Base-by-base conservation (phyloP, 2,329 filamentous ascomycete genomes). In the Eutypa lata region DNA sequence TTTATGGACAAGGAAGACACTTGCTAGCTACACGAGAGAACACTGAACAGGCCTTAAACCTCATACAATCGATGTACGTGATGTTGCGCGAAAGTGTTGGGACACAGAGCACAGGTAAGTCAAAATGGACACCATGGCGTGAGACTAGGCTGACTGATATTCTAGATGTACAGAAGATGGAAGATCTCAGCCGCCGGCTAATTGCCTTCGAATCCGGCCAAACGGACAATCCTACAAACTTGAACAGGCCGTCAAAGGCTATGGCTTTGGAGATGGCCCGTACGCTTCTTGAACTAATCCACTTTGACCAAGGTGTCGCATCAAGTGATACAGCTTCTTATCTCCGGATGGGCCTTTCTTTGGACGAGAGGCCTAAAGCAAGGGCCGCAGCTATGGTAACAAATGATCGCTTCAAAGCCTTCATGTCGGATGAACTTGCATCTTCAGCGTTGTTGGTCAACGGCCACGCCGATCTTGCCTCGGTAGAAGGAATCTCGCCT, bases 391-490 rank as follows among this genome's bases (percentile, higher is more conserved):
- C 56, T 1, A 48, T 54, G 49, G 44, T 53, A 7, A 49, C 28
- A n/a, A 19, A 58, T 24, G 14, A 38, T 5, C 37, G 18, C 14
- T 56, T 54, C 22, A 43, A 38, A 11, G 24, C 49, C 3, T 48
- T 50, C 40, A 58, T 58, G 51, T 35, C 47, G 5, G 24, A 47
- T 18, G 24, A 52, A 16, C 24, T 50, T 14, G 22, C 33, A 8
- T 56, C 57, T 5, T 52, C 53, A 14, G 37, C 48, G 21, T 40
- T 57, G 5, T 26, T 56, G 1, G 40, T 57, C 24, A 56, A 59
- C 13, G 56, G 56, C 18, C 50, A 49, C 14, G 54, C 38, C 3
- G 56, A 58, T 42, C 31, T 54, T 19, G 50, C 51, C 28, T 42
- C 51, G 22, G 40, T 26, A 7, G 55, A 60, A 5, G 54, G 53